These are phyloP conservation scores for Geotrichum citri-aurantii DNA, from an alignment of 1,139 yeast genomes.

Conservation along the genomic window DNA sequence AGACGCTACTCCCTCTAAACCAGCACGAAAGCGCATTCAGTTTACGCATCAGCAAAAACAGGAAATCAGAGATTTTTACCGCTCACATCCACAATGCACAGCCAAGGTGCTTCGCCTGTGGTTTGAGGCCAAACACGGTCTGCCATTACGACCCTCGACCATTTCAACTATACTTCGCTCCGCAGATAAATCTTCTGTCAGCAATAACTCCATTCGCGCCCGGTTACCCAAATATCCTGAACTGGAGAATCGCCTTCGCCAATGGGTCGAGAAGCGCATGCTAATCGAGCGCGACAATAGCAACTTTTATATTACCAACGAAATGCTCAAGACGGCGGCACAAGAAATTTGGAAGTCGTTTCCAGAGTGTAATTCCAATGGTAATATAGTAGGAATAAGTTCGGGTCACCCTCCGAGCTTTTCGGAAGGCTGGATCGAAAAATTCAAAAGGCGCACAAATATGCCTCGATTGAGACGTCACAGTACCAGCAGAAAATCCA, in stretches of 20 bases:
- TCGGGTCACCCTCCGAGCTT: conserved; percentile 5
- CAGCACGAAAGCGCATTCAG: conserved; percentile 8
- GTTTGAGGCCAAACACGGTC: conserved; percentile 10
- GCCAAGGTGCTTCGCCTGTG: conserved; percentile 11
- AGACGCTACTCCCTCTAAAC: not conserved
- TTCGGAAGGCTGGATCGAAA: conserved; percentile 15
- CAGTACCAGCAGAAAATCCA: not conserved
- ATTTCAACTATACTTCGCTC: conserved; percentile 13
- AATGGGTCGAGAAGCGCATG: conserved; percentile 6
- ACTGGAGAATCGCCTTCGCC: conserved; percentile 3
- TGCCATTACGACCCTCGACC: conserved; percentile 6
- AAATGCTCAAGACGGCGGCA: conserved; percentile 9
- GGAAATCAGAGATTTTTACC: conserved; percentile 12
- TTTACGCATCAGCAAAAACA: conserved; percentile 14
- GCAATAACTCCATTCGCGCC: conserved; percentile 11
- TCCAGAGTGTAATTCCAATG: not conserved
- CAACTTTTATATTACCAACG: conserved; percentile 9
- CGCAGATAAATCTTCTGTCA: conserved; percentile 8
- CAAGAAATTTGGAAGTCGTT: conserved; percentile 5
- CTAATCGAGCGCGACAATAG: not conserved
- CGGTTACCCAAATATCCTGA: conserved; percentile 12
- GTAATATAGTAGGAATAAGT: not conserved
- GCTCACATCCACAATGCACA: conserved; percentile 5
- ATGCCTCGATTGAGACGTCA: conserved; percentile 5
- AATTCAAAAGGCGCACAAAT: conserved; percentile 11